Evolutionary conservation across 805 yeast species (phyloP), one percentile per base, ranked within the genome.

Genomic region (Nakazawaea ishiwadae): DNA sequence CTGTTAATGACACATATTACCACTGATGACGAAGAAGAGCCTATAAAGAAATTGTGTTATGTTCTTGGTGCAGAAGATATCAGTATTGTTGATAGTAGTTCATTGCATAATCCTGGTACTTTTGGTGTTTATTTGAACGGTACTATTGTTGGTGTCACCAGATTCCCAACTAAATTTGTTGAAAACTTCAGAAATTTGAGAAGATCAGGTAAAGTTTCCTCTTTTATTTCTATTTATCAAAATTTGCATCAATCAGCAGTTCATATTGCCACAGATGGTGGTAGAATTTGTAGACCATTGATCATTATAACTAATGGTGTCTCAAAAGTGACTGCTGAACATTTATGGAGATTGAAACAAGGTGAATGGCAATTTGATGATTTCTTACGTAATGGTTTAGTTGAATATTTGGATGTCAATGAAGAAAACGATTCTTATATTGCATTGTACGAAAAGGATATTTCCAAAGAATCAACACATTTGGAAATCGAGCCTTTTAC

Each of bases 1-100:
- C 99, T 99, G 1, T 72, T 93, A 35, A 93, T 93, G 99, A 93
- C 99, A 9, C 99, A 93, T 63, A 93, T 93, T 55, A 93, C 99
- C 4, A 91, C 99, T 1, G 99, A 93, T 63, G 97, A 88, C 53
- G 99, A 93, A 61, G 97, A 91, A 55, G 85, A 73, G 8, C 98
- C 99, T 14, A 79, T 93, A 30, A 76, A 73, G 48, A 76, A 75
- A 42, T 67, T 90, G 26, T 88, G 97, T 55, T 84, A 69, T 51
- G 66, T 83, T 20, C 69, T 93, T 40, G 99, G 99, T 48, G 93
- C 90, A 48, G 99, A 93, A 63, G 84, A 86, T 53, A 83, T 91
- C 29, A 69, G 81, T 35, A 71, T 80, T 31, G 73, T 88, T 8
- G 96, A 91, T 53, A 87, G 95, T 41, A 81, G 91, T 1, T 79